Conservation (phyloP, 805 yeast genomes). For the Pichia manshurica region DNA sequence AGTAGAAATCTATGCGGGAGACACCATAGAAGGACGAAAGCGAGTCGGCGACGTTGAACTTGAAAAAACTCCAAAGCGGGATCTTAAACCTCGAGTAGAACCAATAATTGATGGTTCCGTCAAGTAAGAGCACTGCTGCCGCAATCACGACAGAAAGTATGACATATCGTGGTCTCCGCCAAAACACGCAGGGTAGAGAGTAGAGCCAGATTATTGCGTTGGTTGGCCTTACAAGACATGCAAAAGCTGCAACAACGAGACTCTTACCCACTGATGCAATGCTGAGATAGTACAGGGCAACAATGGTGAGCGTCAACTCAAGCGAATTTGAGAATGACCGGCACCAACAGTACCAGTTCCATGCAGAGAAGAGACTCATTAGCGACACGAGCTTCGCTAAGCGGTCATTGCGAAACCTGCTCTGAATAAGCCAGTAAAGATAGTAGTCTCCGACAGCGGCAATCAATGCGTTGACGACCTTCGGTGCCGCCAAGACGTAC, state of each 20-base stretch:
- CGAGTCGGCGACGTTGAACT: slow-evolving; percentile 71
- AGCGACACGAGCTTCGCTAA: slow-evolving; percentile 40
- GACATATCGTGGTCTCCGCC: slow-evolving; percentile 7
- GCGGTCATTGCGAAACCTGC: slow-evolving; percentile 25
- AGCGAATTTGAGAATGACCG: slow-evolving; percentile 82
- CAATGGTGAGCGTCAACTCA: slow-evolving; percentile 65
- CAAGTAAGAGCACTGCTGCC: slow-evolving; percentile 30
- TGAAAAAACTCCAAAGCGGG: slow-evolving; percentile 64
- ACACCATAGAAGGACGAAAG: slow-evolving; percentile 79
- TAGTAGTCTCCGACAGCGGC: slow-evolving; percentile 70
- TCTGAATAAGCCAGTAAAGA: slow-evolving; percentile 39
- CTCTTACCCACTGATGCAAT: not conserved
- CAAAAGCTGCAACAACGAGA: slow-evolving; percentile 47
- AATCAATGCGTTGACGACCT: slow-evolving; percentile 58
- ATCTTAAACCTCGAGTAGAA: slow-evolving; percentile 54
- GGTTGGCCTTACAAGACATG: slow-evolving; percentile 80
- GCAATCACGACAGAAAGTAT: slow-evolving; percentile 11
- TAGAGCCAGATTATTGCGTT: slow-evolving; percentile 71
- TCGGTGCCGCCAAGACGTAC: slow-evolving; percentile 52
- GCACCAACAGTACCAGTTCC: slow-evolving; percentile 76
- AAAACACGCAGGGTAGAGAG: slow-evolving; percentile 41
- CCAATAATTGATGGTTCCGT: slow-evolving; percentile 45
- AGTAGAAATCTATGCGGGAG: slow-evolving; percentile 79
- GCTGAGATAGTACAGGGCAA: slow-evolving; percentile 64
- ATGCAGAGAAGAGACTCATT: slow-evolving; percentile 57